Percentiles rank a stretch among this genome's conserved stretches.
Evolutionary conservation across 345 rosid species (phyloP).

Genomic region (Eutrema japonicum): DNA sequence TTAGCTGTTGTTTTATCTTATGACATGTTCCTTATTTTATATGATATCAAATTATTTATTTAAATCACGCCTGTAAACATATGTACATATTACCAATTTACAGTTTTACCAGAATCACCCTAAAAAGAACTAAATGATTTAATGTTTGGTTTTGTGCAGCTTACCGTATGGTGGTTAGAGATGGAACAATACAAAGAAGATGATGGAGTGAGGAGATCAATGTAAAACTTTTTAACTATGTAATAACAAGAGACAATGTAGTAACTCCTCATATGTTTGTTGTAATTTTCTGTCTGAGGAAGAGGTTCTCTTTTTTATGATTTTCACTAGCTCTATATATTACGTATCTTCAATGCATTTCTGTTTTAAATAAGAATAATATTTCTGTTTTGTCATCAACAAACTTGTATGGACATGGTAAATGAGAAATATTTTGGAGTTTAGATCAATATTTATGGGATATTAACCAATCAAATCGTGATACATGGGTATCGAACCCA

Average conservation of each 20-base stretch:
- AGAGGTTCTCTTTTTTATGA: not conserved
- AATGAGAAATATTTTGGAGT: not conserved
- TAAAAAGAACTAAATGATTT: not conserved
- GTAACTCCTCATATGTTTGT: slow-evolving; percentile 15
- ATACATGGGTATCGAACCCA: too few species aligned
- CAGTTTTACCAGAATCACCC: not conserved
- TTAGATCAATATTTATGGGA: not conserved
- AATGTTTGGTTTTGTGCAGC: slow-evolving; percentile 31
- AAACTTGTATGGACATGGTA: not conserved
- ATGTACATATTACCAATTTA: not conserved
- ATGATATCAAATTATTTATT: not conserved
- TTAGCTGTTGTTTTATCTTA: not conserved
- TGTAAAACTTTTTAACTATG: slow-evolving; percentile 34
- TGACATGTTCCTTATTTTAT: not conserved
- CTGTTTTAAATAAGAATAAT: too few species aligned
- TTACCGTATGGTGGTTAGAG: slow-evolving; percentile 45
- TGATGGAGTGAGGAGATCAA: slow-evolving; percentile 19
- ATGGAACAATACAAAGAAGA: slow-evolving; percentile 18
- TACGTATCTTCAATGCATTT: not conserved
- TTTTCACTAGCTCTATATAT: not conserved
- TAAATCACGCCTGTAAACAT: not conserved
- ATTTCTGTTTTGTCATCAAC: not conserved
- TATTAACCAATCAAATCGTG: not conserved
- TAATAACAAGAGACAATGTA: slow-evolving; percentile 30
- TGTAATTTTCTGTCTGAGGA: slow-evolving; percentile 7